phyloP scores from a whole-genome alignment of 1,284 basidiomycete species.

The Fomitopsis pinicola region DNA sequence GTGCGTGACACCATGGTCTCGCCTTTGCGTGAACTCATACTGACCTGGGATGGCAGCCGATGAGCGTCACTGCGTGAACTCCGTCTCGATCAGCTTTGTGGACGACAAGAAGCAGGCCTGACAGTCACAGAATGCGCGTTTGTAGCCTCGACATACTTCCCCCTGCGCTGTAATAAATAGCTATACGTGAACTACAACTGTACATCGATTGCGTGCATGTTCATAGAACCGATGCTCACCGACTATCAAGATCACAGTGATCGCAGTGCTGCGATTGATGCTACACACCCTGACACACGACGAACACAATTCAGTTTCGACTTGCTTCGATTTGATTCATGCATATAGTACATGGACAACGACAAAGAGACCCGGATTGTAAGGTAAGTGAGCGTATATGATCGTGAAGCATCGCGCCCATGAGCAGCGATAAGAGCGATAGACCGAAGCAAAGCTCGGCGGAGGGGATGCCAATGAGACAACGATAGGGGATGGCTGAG shows the following conservation, averaged over 20 bases:
- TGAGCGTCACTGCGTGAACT: conserved; percentile 90
- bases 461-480: not conserved
- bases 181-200: not conserved
- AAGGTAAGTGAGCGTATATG: conserved; percentile 8
- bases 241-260: not conserved
- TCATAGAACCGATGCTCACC: not conserved
- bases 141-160: no score
- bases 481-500: not conserved
- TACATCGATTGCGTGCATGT: not conserved
- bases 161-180: not conserved
- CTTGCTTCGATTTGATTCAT: conserved; percentile 6
- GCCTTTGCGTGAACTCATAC: not conserved
- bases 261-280: no score
- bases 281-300: not conserved
- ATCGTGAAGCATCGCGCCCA: conserved; percentile 3
- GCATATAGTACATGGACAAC: conserved; percentile 6
- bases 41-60: conserved; percentile 44
- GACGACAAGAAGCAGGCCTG: conserved; percentile 35
- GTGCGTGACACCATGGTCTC: conserved; percentile 32
- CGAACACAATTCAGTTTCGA: not conserved
- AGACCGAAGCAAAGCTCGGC: not conserved
- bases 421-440: not conserved
- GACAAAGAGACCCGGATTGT: conserved; percentile 4
- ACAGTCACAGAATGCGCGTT: not conserved
- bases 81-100: conserved; percentile 78